Base-by-base conservation (phyloP, 106 monocot species). In the Narthecium ossifragum region DNA sequence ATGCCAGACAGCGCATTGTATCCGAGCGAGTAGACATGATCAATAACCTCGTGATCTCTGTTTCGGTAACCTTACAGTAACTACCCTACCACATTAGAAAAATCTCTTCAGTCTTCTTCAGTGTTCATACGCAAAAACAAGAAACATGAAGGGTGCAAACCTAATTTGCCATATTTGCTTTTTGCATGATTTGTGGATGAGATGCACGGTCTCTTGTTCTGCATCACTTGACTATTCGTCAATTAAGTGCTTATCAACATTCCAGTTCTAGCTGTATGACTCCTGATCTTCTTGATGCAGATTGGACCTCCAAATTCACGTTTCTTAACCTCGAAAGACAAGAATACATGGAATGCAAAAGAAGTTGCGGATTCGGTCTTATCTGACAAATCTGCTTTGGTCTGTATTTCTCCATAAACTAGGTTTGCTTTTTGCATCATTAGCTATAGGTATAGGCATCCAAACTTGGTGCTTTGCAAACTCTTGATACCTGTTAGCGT, bases 1-100 rank as follows among this genome's bases (percentile, higher is more conserved):
- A 94, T 83, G 94, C 94, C 68, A 64, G 90, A 39, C 94, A 90
- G 41, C 74, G 89, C 56, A 94, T 94, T 73, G 94, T 94, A 26
- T 90, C 77, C 48, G 94, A 94, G 75, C 86, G 79, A 29, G 78
- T 94, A 73, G 94, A 94, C 75, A 83, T 90, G 70, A 80, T 78
- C 54, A 64, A 90, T 63, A 94, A 94, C 73, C 55, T 81, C 40
- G 83, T 94, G 73, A 80, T 94, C 57, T 86, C 94, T 31, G 86
- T 94, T 63, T 94, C 86, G 83, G 94, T 94, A 90, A 89, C 46
- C 72, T 66, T 61, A 26, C 62, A 53, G 61, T 62, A 31, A 66
- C 69, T 69, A 51, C 47, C 26, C 57, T 38, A 41, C 11, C 24
- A 33, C 59, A 38, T 0, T 24, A 11, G n/a, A 25, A 17, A 59